phyloP scores from a whole-genome alignment of 202 grass and related monocot species.

The Eragrostis tef region DNA sequence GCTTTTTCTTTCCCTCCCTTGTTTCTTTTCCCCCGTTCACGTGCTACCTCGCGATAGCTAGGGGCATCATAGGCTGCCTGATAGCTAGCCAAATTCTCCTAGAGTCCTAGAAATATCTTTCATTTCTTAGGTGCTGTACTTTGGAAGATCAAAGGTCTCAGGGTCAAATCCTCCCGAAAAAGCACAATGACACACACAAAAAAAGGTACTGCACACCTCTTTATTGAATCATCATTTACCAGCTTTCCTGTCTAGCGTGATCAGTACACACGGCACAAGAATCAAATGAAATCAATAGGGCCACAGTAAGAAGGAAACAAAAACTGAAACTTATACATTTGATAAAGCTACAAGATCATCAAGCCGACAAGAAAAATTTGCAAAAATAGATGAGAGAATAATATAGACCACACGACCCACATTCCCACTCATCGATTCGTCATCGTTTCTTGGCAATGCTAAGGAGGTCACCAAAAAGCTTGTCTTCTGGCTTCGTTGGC shows the following conservation, averaged over 20 bases:
- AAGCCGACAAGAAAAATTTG: constrained; percentile 42
- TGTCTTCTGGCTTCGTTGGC: constrained; percentile 73
- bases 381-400: constrained; percentile 38
- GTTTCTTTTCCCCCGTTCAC: background rate
- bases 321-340: constrained; percentile 52
- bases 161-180: background rate
- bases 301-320: constrained; percentile 18
- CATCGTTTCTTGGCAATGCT: constrained; percentile 77
- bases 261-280: constrained; percentile 41
- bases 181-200: background rate
- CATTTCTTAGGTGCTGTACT: background rate
- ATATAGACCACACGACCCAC: constrained; percentile 7
- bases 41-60: background rate
- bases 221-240: constrained; percentile 63
- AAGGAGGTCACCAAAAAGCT: constrained; percentile 88
- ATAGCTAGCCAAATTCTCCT: background rate
- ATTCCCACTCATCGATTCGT: constrained; percentile 36
- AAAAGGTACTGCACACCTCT: constrained; percentile 12
- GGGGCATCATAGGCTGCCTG: background rate
- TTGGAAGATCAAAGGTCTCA: background rate
- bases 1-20: background rate
- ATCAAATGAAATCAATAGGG: constrained; percentile 55
- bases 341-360: constrained; percentile 50
- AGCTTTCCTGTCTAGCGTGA: constrained; percentile 45
- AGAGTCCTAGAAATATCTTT: background rate